Conservation (phyloP, 768 basidiomycete species). For the Lanmaoa rubissima region DNA sequence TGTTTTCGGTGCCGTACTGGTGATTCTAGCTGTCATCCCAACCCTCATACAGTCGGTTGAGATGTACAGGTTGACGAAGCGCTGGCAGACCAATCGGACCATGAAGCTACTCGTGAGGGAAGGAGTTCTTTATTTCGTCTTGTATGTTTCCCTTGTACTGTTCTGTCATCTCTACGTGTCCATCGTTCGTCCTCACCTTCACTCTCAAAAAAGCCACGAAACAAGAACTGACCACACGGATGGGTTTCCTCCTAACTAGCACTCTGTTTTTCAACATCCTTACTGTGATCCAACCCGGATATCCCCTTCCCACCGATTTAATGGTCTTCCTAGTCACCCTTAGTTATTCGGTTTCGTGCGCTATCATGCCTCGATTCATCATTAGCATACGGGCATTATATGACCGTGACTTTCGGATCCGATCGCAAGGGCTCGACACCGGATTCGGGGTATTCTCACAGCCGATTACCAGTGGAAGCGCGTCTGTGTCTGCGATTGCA, state of each 20-base stretch:
- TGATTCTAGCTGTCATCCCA: constrained; percentile 1
- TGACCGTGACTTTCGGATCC: background rate
- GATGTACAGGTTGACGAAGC: constrained; percentile 6
- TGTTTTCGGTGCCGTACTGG: constrained; percentile 1
- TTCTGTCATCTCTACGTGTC: background rate
- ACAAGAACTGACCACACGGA: background rate
- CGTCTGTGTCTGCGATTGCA: background rate
- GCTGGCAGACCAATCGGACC: constrained; percentile 2
- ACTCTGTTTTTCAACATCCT: constrained; percentile 6
- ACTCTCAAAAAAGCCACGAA: background rate
- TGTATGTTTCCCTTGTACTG: constrained; percentile 2
- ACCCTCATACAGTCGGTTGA: background rate
- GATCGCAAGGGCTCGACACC: constrained; percentile 6
- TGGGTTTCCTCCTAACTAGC: background rate
- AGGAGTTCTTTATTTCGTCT: constrained; percentile 14
- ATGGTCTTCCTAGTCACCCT: background rate
- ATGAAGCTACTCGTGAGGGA: constrained; percentile 9
- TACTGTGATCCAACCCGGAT: background rate
- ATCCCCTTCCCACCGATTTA: background rate
- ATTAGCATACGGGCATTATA: constrained; percentile 10
- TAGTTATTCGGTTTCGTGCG: background rate
- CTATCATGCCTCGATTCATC: constrained; percentile 17
- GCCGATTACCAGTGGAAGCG: background rate
- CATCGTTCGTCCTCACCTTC: background rate
- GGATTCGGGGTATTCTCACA: constrained; percentile 7